Evolutionary conservation across 306 rosid genomes (phyloP), one percentile per base, ranked within the genome.

Genomic region (Fragaria iinumae): DNA sequence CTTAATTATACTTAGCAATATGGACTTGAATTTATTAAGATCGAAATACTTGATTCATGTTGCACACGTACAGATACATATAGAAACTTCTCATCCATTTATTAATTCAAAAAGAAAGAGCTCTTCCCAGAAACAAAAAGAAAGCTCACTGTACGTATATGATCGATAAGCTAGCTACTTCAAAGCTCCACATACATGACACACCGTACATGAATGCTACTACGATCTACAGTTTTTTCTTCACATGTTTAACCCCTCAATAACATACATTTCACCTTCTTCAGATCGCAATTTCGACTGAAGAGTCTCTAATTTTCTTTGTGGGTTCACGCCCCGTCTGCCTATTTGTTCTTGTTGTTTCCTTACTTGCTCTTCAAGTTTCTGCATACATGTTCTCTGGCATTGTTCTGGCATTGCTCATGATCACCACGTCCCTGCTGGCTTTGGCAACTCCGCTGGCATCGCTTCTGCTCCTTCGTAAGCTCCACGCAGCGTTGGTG

Each of bases 401-500:
- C 67, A 27, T 27, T 27, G 27, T 27, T 27, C 3, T 63, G 43
- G 43, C 67, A 27, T 27, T 27, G 27, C 1, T 27, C 68, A 13
- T 34, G 68, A 32, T 63, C 44, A 32, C 43, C 69, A 6, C 20
- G 43, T 64, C 21, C 23, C 44, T 41, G 44, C 44, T 41, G 44
- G 10, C 18, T 64, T 64, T 34, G 43, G 69, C 69, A 64, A 64
- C 44, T 14, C 18, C 21, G 23, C 45, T 34, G 12, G 44, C 44
- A 64, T 64, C 36, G 44, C 69, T 32, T 34, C 9, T 64, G 16
- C 69, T 32, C 44, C 69, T 29, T 60, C 66, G 8, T 1, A 60
- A 60, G 66, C 38, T 27, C 16, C 38, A 62, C 1, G 67, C 67
- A 62, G 67, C 67, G 67, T 62, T 62, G 67, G 67, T 62, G 67